Conservation (phyloP, 306 rosid genomes). For the Malus fusca region DNA sequence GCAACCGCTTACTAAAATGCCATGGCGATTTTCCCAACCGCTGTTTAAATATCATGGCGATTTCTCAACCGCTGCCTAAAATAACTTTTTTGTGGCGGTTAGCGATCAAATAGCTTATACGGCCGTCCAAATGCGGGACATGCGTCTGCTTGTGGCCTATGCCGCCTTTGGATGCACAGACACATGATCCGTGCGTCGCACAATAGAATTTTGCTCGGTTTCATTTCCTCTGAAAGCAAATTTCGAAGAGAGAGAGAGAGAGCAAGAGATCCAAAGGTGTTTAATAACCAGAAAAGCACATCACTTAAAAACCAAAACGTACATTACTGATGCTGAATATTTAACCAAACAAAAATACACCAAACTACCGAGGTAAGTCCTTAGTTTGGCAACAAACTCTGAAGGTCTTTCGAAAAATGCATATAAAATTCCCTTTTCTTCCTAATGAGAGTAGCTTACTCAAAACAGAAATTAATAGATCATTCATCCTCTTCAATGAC, state of each 20-base stretch:
- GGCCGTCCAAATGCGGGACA: too few species aligned
- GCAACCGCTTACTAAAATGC: too few species aligned
- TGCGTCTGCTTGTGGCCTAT: too few species aligned
- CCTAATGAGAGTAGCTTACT: slow-evolving; percentile 7
- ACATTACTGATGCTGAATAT: not conserved
- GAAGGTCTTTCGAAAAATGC: slow-evolving; percentile 17
- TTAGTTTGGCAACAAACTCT: not conserved
- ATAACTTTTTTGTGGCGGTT: too few species aligned
- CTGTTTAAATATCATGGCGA: too few species aligned
- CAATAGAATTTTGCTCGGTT: not conserved
- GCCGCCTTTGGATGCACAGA: not conserved
- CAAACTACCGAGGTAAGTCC: slow-evolving; percentile 12
- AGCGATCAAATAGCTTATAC: too few species aligned
- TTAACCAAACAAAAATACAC: slow-evolving; percentile 9
- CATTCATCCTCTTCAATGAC: slow-evolving; percentile 86
- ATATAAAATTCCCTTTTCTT: slow-evolving; percentile 1
- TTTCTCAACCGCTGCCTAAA: too few species aligned
- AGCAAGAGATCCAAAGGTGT: not conserved
- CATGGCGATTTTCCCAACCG: too few species aligned
- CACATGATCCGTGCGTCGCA: not conserved
- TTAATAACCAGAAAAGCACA: not conserved
- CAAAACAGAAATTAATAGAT: slow-evolving; percentile 14
- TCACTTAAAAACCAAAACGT: not conserved
- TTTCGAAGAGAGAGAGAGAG: not conserved
- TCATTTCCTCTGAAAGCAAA: not conserved